Evolutionary conservation across 1,139 yeast species (phyloP).

Genomic region (Torulaspora pretoriensis): DNA sequence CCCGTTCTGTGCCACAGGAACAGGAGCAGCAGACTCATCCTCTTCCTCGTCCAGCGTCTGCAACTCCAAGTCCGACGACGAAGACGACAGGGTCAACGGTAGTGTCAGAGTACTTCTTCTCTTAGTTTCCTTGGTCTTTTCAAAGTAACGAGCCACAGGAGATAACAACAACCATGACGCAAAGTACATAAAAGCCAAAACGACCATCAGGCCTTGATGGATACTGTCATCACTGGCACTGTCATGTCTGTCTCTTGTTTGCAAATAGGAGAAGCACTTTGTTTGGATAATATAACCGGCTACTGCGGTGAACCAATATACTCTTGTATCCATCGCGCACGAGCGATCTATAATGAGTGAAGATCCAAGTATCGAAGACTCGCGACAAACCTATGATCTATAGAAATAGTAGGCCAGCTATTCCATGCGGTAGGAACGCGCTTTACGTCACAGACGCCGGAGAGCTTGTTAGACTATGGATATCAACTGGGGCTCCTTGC

Average conservation of each 20-base stretch:
- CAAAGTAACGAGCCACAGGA: slow-evolving; percentile 10
- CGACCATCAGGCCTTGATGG: slow-evolving; percentile 10
- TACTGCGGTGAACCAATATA: slow-evolving; percentile 18
- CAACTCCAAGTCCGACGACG: slow-evolving; percentile 11
- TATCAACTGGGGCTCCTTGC: neutral
- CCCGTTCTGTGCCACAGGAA: neutral
- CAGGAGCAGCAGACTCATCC: neutral
- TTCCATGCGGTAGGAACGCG: neutral
- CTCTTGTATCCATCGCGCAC: slow-evolving; percentile 11
- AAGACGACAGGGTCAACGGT: slow-evolving; percentile 1
- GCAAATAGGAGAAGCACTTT: slow-evolving; percentile 13
- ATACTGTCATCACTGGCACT: slow-evolving; percentile 7
- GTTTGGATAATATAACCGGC: slow-evolving; percentile 17
- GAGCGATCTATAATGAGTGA: neutral
- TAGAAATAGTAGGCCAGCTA: neutral
- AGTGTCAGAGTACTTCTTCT: neutral
- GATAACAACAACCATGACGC: slow-evolving; percentile 13
- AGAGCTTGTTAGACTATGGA: neutral
- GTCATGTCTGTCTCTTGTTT: slow-evolving; percentile 10
- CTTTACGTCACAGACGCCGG: neutral
- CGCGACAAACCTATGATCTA: neutral
- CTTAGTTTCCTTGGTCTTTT: neutral
- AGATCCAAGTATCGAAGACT: neutral
- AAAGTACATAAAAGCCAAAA: slow-evolving; percentile 14
- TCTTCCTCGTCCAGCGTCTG: slow-evolving; percentile 8